These are phyloP conservation scores for Suillus fuscotomentosus DNA, from an alignment of 768 basidiomycete species.

Conservation along the genomic window DNA sequence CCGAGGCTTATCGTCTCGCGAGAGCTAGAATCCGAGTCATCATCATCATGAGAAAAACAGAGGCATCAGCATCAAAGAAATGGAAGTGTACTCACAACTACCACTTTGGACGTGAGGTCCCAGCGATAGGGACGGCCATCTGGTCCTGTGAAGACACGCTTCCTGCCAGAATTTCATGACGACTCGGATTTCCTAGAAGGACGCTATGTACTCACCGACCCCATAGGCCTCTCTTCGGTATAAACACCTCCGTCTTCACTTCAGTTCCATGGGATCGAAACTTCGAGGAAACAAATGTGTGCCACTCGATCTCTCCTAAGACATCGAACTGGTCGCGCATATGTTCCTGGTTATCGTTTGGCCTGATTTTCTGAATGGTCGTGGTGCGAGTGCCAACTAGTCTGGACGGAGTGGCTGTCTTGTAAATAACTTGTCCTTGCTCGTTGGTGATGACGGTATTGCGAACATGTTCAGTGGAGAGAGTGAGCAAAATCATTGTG, in stretches of 20 bases:
- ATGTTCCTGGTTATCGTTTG: slow-evolving; percentile 20
- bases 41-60: neutral
- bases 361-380: slow-evolving; percentile 24
- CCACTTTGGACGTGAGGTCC: neutral
- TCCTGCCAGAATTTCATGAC: neutral
- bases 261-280: slow-evolving; percentile 29
- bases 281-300: slow-evolving; percentile 25
- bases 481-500: slow-evolving; percentile 18
- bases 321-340: slow-evolving; percentile 29
- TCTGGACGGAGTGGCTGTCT: slow-evolving; percentile 21
- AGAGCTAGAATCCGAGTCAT: neutral
- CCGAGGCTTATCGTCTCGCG: slow-evolving; percentile 13
- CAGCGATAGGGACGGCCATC: slow-evolving; percentile 5
- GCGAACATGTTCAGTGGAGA: slow-evolving; percentile 22
- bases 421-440: slow-evolving; percentile 28
- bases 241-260: slow-evolving; percentile 24
- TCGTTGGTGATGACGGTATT: slow-evolving; percentile 24
- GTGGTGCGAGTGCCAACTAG: slow-evolving; percentile 16
- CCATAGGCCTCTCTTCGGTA: slow-evolving; percentile 21
- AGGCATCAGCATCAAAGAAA: neutral
- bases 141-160: slow-evolving; percentile 4
- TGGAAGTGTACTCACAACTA: neutral
- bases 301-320: slow-evolving; percentile 37
- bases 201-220: slow-evolving; percentile 17
- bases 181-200: neutral